Conservation (phyloP, 768 basidiomycete species). For the Russula earlei region DNA sequence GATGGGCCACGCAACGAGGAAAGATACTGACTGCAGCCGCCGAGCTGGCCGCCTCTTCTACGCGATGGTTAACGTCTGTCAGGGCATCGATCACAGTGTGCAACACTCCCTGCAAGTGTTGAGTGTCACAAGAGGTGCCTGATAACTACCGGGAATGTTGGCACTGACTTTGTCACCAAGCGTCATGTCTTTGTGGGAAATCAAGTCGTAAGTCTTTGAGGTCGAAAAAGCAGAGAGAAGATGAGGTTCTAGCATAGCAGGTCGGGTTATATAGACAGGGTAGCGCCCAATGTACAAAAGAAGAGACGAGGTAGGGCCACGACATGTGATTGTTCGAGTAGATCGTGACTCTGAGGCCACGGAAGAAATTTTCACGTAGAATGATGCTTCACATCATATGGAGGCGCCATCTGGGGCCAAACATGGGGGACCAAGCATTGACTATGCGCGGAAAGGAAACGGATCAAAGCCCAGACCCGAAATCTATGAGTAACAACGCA, state of each 20-base stretch:
- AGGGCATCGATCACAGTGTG: background rate
- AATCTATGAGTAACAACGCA: background rate
- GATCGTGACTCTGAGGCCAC: too few relatives aligned
- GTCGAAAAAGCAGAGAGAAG: background rate
- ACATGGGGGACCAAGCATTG: too few relatives aligned
- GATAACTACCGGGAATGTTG: too few relatives aligned
- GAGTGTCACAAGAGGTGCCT: background rate
- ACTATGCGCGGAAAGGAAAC: too few relatives aligned
- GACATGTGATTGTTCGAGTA: slow-evolving; percentile 7
- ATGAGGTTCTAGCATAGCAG: background rate
- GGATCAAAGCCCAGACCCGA: background rate
- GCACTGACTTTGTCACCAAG: background rate
- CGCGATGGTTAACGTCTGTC: too few relatives aligned
- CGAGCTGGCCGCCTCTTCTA: background rate
- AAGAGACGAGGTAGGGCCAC: background rate
- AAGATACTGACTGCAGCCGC: background rate
- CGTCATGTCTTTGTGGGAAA: background rate
- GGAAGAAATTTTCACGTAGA: too few relatives aligned
- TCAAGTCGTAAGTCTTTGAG: background rate
- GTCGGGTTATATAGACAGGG: background rate
- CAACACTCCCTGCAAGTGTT: background rate
- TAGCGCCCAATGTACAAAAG: background rate
- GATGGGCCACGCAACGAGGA: background rate
- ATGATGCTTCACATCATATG: too few relatives aligned
- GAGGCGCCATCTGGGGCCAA: too few relatives aligned